These are phyloP conservation scores for Rhizopogon rudus DNA, from an alignment of 768 basidiomycete genomes.

Conservation along the genomic window DNA sequence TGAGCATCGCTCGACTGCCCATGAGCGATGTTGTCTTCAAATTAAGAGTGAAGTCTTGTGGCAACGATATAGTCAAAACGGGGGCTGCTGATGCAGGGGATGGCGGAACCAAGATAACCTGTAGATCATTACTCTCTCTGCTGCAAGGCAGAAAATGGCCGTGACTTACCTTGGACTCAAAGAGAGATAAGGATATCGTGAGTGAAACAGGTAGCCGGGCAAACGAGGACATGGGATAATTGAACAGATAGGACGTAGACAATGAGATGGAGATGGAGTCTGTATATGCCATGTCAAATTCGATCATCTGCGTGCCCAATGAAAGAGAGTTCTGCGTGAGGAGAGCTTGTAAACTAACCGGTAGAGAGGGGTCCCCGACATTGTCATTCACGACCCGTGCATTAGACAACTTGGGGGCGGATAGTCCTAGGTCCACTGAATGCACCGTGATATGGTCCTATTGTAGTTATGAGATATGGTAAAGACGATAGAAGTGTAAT, in stretches of 20 bases:
- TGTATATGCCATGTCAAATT: conserved; percentile 80
- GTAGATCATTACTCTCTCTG: background rate
- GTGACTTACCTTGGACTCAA: conserved; percentile 57
- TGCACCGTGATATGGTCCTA: conserved; percentile 87
- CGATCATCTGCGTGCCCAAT: conserved; percentile 53
- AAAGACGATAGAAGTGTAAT: background rate
- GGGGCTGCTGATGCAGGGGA: conserved; percentile 47
- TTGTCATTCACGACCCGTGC: conserved; percentile 42
- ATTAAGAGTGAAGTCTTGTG: conserved; percentile 83
- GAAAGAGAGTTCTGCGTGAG: conserved; percentile 8
- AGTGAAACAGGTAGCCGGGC: conserved; percentile 80
- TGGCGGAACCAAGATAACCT: conserved; percentile 68
- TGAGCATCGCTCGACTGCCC: conserved; percentile 95
- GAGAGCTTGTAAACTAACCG: conserved; percentile 21
- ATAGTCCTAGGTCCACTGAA: conserved; percentile 74
- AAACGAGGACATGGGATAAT: conserved; percentile 79
- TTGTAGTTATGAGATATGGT: conserved; percentile 3
- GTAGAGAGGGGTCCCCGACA: conserved; percentile 10
- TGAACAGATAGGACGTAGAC: conserved; percentile 80
- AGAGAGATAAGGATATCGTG: conserved; percentile 71
- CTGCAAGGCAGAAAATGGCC: conserved; percentile 2
- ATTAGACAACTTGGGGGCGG: conserved; percentile 73
- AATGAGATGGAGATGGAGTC: conserved; percentile 81
- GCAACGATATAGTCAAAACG: conserved; percentile 65
- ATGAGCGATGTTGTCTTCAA: conserved; percentile 87